Evolutionary conservation across 345 rosid species (phyloP), one percentile per base, ranked within the genome.

Genomic region (Citrus medica): DNA sequence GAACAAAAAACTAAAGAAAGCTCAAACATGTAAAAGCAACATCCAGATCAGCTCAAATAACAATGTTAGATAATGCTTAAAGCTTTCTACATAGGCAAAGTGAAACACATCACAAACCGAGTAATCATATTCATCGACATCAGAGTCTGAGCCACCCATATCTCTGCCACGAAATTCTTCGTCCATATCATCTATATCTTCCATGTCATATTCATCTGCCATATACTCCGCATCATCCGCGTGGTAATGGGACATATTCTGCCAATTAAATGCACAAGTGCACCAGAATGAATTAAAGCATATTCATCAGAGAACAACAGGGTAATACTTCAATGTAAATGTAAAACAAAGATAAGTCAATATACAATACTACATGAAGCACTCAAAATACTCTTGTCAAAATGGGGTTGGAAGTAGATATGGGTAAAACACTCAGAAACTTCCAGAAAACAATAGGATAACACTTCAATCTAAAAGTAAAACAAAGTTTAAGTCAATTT

Each of bases 191-290:
- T 91, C 92, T 3, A 89, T 83, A 76, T 87, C 93, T 76, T 86
- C 95, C 89, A 86, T 87, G 69, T 87, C 94, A 66, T 88, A 86
- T 42, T 90, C 97, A 60, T 89, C 93, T 12, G 89, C 92, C 83
- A 85, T 84, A 75, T 90, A 83, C 75, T 93, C 92, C 40, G 82
- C 89, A 80, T 88, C 87, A 76, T 91, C 89, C 79, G 79, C 89
- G 68, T 79, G 89, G 84, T 84, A 84, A 56, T 90, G 79, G 76
- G 92, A 86, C 95, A 93, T 86, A 48, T 79, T 85, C 73, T 51
- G 69, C 64, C 63, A 73, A 64, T 69, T 6, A 80, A 72, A 27
- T 28, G 62, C 40, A 66, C 56, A 83, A 82, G 88, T 80, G 69
- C 27, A 71, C 9, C 74, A 70, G 60, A 5, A 75, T 63, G 17